Conservation (phyloP, 1,284 basidiomycete species). For the Exobasidium cylindrosporum region DNA sequence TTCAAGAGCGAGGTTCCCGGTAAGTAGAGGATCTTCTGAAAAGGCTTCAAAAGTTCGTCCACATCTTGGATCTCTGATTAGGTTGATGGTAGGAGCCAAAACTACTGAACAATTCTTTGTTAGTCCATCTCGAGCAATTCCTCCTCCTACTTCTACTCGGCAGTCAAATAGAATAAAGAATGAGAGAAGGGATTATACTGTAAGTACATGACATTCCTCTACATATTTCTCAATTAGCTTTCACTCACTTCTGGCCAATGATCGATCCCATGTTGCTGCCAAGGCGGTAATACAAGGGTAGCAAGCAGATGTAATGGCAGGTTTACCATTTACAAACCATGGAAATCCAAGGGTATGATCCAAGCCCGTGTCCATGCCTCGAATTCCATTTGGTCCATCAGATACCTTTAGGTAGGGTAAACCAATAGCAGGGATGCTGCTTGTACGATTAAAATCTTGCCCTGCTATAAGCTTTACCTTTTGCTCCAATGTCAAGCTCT, state of each 20-base stretch:
- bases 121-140: neutral
- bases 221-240: too few species aligned
- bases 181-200: too few species aligned
- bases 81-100: slow-evolving; percentile 12
- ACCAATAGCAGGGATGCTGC: neutral
- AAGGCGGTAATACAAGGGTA: slow-evolving; percentile 11
- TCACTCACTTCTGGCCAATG: too few species aligned
- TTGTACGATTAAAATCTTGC: neutral
- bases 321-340: neutral
- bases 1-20: neutral
- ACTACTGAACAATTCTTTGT: neutral
- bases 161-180: too few species aligned
- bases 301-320: neutral
- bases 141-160: neutral
- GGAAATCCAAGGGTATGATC: neutral
- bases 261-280: slow-evolving; percentile 5
- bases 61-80: neutral
- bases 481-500: slow-evolving; percentile 12
- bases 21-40: slow-evolving; percentile 13
- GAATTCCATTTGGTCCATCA: slow-evolving; percentile 11
- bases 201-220: too few species aligned
- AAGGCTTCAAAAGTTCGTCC: slow-evolving; percentile 8
- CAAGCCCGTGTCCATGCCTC: slow-evolving; percentile 5
- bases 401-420: slow-evolving; percentile 10
- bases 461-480: slow-evolving; percentile 1